Percentiles rank a stretch among this genome's conserved stretches.
phyloP scores from a whole-genome alignment of 2,329 filamentous ascomycete genomes.

The Arachnopeziza araneosa region DNA sequence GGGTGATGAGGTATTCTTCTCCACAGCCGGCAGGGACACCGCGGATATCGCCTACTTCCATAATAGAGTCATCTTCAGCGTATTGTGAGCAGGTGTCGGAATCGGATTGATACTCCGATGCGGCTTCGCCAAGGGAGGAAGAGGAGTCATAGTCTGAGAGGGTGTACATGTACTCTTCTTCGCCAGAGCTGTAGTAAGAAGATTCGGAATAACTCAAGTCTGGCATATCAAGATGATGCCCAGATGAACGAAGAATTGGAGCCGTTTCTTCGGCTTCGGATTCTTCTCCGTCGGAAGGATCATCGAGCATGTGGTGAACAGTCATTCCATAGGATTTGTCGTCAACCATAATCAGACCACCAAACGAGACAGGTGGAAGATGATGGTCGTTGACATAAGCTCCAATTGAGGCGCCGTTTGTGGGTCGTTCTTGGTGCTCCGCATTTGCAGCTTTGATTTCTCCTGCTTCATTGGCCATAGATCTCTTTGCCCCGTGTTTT shows the following conservation, averaged over 20 bases:
- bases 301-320: slow-evolving; percentile 92
- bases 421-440: slow-evolving; percentile 70
- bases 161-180: slow-evolving; percentile 52
- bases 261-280: slow-evolving; percentile 32
- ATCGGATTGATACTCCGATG: slow-evolving; percentile 39
- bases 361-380: slow-evolving; percentile 84
- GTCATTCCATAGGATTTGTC: slow-evolving; percentile 87
- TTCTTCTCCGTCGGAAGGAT: slow-evolving; percentile 46
- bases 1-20: slow-evolving; percentile 76
- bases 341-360: slow-evolving; percentile 81
- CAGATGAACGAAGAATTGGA: slow-evolving; percentile 25
- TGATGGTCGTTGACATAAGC: slow-evolving; percentile 83
- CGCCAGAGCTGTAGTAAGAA: slow-evolving; percentile 30
- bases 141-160: slow-evolving; percentile 51
- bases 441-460: slow-evolving; percentile 56
- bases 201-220: slow-evolving; percentile 32
- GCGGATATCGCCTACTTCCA: slow-evolving; percentile 68
- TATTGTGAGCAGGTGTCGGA: slow-evolving; percentile 35
- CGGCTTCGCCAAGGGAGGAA: not conserved
- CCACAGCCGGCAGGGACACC: slow-evolving; percentile 71
- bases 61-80: slow-evolving; percentile 42
- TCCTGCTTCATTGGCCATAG: slow-evolving; percentile 36
- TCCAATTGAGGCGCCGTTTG: slow-evolving; percentile 87
- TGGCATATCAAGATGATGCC: slow-evolving; percentile 24
- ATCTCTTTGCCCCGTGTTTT: slow-evolving; percentile 35